Evolutionary conservation across 192 early-diverging fungal genomes (phyloP).

Genomic region (Thoreauomyces humboldtii): DNA sequence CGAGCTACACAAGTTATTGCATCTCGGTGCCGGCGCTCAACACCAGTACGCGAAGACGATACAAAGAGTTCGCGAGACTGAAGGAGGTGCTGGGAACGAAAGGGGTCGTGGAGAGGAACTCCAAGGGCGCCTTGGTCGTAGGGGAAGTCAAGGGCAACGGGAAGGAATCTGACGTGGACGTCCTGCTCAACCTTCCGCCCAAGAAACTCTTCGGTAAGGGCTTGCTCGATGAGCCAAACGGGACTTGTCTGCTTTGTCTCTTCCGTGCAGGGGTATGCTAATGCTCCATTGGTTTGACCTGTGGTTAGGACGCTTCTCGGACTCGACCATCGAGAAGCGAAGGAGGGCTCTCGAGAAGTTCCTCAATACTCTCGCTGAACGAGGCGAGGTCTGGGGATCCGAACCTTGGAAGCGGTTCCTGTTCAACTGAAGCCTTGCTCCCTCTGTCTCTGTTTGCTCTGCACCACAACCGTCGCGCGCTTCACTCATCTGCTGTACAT

Average conservation of each 20-base stretch:
- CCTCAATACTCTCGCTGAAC: slow-evolving; percentile 14
- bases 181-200: too few relatives aligned
- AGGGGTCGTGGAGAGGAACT: background rate
- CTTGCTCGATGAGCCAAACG: too few relatives aligned
- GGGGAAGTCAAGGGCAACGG: background rate
- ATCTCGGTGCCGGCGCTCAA: slow-evolving; percentile 3
- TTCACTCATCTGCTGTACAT: background rate
- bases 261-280: too few relatives aligned
- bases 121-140: background rate
- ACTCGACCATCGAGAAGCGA: background rate
- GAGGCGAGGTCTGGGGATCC: slow-evolving; percentile 10
- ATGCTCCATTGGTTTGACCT: too few relatives aligned
- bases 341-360: slow-evolving; percentile 1
- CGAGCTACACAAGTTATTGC: slow-evolving; percentile 1
- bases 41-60: background rate
- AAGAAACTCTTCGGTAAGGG: background rate
- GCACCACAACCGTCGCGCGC: background rate
- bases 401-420: slow-evolving; percentile 11
- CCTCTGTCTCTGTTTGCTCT: too few relatives aligned
- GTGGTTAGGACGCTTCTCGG: slow-evolving; percentile 2
- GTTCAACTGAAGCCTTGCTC: background rate
- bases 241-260: too few relatives aligned
- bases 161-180: too few relatives aligned
- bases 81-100: background rate
- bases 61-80: slow-evolving; percentile 7